These are phyloP conservation scores for Albugo candida DNA, from an alignment of 352 stramenopile species.

Conservation along the genomic window DNA sequence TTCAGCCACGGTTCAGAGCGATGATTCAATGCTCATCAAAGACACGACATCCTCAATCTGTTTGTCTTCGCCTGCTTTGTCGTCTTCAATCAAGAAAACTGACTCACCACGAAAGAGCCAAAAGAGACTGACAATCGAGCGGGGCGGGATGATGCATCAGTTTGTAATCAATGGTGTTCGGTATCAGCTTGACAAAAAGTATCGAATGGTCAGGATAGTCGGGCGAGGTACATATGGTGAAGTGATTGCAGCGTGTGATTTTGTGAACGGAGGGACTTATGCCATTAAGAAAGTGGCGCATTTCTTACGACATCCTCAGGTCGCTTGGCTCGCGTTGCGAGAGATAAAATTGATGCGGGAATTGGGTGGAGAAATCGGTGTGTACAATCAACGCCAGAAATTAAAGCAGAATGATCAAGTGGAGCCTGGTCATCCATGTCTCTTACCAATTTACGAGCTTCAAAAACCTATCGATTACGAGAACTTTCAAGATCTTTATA, in stretches of 20 bases:
- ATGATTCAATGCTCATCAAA: too few relatives aligned
- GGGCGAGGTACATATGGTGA: slow-evolving; percentile 80
- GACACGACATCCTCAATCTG: not conserved
- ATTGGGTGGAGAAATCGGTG: slow-evolving; percentile 14
- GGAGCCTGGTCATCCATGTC: slow-evolving; percentile 21
- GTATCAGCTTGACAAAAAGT: slow-evolving; percentile 74
- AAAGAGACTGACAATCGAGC: not conserved
- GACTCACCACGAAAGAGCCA: not conserved
- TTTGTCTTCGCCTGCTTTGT: not conserved
- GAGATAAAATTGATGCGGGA: slow-evolving; percentile 83
- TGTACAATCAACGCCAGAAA: too few relatives aligned
- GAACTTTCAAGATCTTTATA: slow-evolving; percentile 94
- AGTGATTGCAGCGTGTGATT: slow-evolving; percentile 77
- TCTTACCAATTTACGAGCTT: slow-evolving; percentile 75
- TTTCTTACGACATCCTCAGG: slow-evolving; percentile 69
- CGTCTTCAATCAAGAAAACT: not conserved
- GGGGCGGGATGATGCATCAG: slow-evolving; percentile 71
- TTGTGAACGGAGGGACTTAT: slow-evolving; percentile 65
- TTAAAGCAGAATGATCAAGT: too few relatives aligned
- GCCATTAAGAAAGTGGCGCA: slow-evolving; percentile 80
- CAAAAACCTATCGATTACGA: slow-evolving; percentile 64
- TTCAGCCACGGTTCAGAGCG: not conserved
- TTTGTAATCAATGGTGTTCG: slow-evolving; percentile 76
- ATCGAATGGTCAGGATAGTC: slow-evolving; percentile 80
- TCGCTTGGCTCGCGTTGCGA: slow-evolving; percentile 57